Conservation (phyloP, 345 rosid genomes). For the Draba incana region DNA sequence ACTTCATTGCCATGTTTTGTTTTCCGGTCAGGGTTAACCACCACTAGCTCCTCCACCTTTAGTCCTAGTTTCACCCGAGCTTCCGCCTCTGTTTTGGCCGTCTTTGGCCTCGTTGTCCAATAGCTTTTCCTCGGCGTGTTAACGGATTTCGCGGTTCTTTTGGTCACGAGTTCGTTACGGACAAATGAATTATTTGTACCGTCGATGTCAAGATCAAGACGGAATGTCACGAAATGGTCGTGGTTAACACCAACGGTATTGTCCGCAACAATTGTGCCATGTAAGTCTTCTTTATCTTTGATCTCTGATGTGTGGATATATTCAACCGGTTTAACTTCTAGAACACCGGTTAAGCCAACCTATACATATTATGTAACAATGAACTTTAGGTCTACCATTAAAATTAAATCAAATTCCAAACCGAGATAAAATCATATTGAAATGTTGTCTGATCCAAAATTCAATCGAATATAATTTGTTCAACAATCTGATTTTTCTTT, state of each 20-base stretch:
- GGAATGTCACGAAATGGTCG: slow-evolving; percentile 56
- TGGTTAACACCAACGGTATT: slow-evolving; percentile 51
- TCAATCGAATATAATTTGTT: too few species aligned
- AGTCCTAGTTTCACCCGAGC: slow-evolving; percentile 44
- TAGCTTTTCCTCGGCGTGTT: slow-evolving; percentile 54
- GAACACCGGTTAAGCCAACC: slow-evolving; percentile 61
- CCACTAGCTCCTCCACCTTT: slow-evolving; percentile 37
- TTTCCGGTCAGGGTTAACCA: slow-evolving; percentile 52
- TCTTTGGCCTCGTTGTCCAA: slow-evolving; percentile 49
- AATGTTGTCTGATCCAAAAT: too few species aligned
- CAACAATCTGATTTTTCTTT: neutral
- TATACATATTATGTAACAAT: too few species aligned
- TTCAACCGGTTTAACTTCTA: slow-evolving; percentile 46
- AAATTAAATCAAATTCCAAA: too few species aligned
- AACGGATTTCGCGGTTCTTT: slow-evolving; percentile 16
- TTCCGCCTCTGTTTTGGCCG: slow-evolving; percentile 51
- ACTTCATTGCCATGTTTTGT: slow-evolving; percentile 50
- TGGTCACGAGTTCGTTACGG: slow-evolving; percentile 47
- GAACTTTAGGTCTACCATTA: too few species aligned
- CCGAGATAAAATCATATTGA: too few species aligned
- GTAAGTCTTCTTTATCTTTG: slow-evolving; percentile 41
- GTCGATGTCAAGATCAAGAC: slow-evolving; percentile 60
- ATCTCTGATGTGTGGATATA: slow-evolving; percentile 44
- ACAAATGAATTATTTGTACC: slow-evolving; percentile 52
- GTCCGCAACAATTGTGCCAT: slow-evolving; percentile 56